Evolutionary conservation across 129 eudicot species (phyloP), one percentile per base, ranked within the genome.

Genomic region (Flaveria brownii): DNA sequence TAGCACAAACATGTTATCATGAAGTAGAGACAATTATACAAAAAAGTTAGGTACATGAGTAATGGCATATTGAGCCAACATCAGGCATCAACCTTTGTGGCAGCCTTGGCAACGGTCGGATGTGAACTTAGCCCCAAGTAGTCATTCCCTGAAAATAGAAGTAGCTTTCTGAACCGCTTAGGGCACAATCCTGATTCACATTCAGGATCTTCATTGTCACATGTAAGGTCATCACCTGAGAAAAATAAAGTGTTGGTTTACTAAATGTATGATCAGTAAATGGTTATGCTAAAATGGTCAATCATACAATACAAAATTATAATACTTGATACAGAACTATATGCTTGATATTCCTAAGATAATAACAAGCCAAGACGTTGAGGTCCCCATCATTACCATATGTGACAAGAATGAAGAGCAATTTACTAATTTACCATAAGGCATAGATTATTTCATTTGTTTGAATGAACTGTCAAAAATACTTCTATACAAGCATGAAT

Each of bases 91-190:
- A 85, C 98, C 92, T 91, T 79, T 72, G 86, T 81, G 36, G 97
- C 93, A 11, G 97, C 97, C 55, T 84, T 85, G n/a, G 80, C 85
- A 74, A 94, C 89, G 3, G 87, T 52, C 13, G 98, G 98, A 79
- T 94, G 98, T 74, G 98, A 83, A 78, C 97, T 91, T 83, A 91
- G 86, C 28, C 97, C 98, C 84, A 94, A 74, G 75, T 94, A 94
- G 86, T 94, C 98, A 83, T 94, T 94, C 57, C 98, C 98, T n/a
- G 98, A 94, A 80, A 94, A 94, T 45, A 89, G 39, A 56, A 94
- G 86, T 63, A 94, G 87, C 72, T 87, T 91, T 84, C 66, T 81
- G 50, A 87, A 79, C 62, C 78, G 78, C 57, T 74, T 75, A 49
- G 83, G 65, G 75, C 3, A 46, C 41, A 39, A 39, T 25, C 55